Percentiles rank a stretch among this genome's conserved stretches.
These are phyloP conservation scores for Bathelium albidoporum DNA, from an alignment of 495 filamentous ascomycete genomes.

Conservation along the genomic window DNA sequence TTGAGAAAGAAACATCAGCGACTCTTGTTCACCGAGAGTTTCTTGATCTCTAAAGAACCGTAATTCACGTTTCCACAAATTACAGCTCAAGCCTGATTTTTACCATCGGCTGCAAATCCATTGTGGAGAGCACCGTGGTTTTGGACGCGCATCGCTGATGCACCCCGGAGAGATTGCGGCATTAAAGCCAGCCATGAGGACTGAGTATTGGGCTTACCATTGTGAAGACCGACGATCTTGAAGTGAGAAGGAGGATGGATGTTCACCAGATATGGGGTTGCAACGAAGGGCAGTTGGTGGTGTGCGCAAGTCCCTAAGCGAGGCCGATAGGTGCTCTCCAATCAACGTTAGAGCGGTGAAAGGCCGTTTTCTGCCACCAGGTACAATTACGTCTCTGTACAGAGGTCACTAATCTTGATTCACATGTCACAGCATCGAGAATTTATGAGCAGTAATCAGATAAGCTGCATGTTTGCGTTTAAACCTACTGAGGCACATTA, in stretches of 20 bases:
- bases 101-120: neutral
- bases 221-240: neutral
- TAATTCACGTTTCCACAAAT: neutral
- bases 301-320: neutral
- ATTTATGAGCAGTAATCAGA: too few species aligned
- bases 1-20: constrained; percentile 92
- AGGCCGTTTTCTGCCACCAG: neutral
- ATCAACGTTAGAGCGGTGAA: neutral
- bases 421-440: too few species aligned
- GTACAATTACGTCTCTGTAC: too few species aligned
- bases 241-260: neutral
- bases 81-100: neutral
- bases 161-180: neutral
- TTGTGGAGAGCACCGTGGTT: too few species aligned
- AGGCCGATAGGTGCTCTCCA: neutral
- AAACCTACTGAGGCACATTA: too few species aligned
- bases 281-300: neutral
- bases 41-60: constrained; percentile 61
- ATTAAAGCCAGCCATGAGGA: neutral
- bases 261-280: neutral
- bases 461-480: too few species aligned
- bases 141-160: neutral
- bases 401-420: neutral
- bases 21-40: constrained; percentile 70
- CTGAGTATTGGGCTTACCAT: neutral